These are phyloP conservation scores for Aspergillus conjunctus DNA, from an alignment of 495 filamentous ascomycete genomes.

Conservation along the genomic window DNA sequence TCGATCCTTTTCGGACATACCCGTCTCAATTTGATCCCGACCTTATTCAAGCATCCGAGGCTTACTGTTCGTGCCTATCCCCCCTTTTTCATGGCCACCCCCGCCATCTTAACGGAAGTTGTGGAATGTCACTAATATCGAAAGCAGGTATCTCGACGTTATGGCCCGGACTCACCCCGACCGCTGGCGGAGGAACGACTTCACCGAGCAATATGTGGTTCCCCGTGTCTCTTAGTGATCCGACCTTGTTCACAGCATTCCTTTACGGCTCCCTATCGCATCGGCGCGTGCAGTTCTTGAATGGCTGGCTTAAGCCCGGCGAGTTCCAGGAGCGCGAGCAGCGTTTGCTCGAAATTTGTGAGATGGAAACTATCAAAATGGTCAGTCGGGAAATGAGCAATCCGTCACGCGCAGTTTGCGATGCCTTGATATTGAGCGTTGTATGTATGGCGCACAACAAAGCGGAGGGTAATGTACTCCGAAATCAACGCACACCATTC, in stretches of 20 bases:
- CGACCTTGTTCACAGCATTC: slow-evolving; percentile 42
- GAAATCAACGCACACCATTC: slow-evolving; percentile 31
- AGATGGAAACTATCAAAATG: slow-evolving; percentile 42
- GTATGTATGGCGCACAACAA: slow-evolving; percentile 47
- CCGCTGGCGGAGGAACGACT: slow-evolving; percentile 6
- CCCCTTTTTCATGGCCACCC: not conserved
- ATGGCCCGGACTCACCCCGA: slow-evolving; percentile 42
- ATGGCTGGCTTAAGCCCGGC: slow-evolving; percentile 27
- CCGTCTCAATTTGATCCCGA: slow-evolving; percentile 29
- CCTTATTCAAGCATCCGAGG: slow-evolving; percentile 9
- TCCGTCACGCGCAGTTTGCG: slow-evolving; percentile 34
- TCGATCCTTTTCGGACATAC: slow-evolving; percentile 41
- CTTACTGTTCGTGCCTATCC: slow-evolving; percentile 14
- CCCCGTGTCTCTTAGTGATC: slow-evolving; percentile 37
- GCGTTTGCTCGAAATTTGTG: slow-evolving; percentile 33
- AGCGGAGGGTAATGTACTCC: slow-evolving; percentile 23
- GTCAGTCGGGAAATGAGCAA: slow-evolving; percentile 40
- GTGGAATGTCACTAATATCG: slow-evolving; percentile 2
- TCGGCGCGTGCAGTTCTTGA: slow-evolving; percentile 41
- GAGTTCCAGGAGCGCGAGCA: slow-evolving; percentile 32
- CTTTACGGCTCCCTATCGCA: slow-evolving; percentile 45
- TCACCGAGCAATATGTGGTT: slow-evolving; percentile 33
- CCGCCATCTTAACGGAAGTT: not conserved
- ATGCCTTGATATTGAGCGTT: slow-evolving; percentile 43
- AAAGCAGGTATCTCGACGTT: slow-evolving; percentile 31